Evolutionary conservation across 2,329 filamentous ascomycete genomes (phyloP), one percentile per base, ranked within the genome.

Genomic region (Pseudocercospora fuligena): DNA sequence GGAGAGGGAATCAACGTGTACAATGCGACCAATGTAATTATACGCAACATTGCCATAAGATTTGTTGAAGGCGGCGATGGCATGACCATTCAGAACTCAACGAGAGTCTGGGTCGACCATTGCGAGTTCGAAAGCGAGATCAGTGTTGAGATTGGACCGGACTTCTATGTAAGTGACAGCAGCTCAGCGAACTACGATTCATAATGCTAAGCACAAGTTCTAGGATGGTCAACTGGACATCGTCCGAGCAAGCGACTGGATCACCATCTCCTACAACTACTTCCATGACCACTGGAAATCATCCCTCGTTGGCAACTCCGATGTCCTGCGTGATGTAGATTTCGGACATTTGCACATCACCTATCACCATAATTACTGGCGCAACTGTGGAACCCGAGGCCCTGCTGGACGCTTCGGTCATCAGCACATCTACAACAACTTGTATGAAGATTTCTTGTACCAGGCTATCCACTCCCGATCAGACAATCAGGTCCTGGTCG

Each of bases 291-390:
- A 83, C 74, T 83, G 81, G 79, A 84, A 76, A 65, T 72, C 69
- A 51, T 83, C 81, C 1, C 78, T 84, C 0, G 72, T 83, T 3
- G 82, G 82, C 7, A 83, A 82, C 73, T 75, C 77, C 40, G 77
- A 78, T 47, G 68, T 69, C 1, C 75, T 82, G 60, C 79, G 81
- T 53, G 79, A 80, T 40, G 71, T 81, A 21, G 82, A 83, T 70
- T 76, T 66, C 2, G 82, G 82, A 5, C 76, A 82, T 60, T 78
- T 85, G 6, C 82, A 82, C 71, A 71, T 85, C 63, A 84, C 81
- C 0, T 85, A 84, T 67, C 82, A 85, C 71, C 82, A 85, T 73
- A 85, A 85, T 76, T 77, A 82, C 74, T 84, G 81, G 82, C 71
- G 73, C 23, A 81, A 83, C 67, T 73, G 77, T 64, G 82, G 82